These are phyloP conservation scores for Tuber microsphaerosporum DNA, from an alignment of 495 filamentous ascomycete genomes.

Conservation along the genomic window DNA sequence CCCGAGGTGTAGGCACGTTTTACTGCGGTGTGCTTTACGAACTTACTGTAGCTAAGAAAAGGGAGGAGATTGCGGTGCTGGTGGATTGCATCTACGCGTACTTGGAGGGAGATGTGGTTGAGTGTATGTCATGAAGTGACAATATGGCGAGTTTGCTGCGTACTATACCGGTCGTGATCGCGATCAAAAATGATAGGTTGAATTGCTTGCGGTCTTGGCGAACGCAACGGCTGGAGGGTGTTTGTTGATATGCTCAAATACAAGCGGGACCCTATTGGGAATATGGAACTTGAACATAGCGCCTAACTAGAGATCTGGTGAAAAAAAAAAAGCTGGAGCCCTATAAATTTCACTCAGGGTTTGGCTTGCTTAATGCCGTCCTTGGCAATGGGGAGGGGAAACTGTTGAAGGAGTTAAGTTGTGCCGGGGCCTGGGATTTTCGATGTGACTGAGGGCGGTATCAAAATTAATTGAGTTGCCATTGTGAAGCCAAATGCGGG, in stretches of 20 bases:
- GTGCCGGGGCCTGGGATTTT: slow-evolving; percentile 28
- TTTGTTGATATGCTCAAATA: slow-evolving; percentile 25
- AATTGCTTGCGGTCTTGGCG: slow-evolving; percentile 31
- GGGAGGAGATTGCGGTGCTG: slow-evolving; percentile 66
- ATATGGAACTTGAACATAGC: slow-evolving; percentile 19
- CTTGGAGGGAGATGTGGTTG: slow-evolving; percentile 69
- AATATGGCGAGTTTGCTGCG: slow-evolving; percentile 50
- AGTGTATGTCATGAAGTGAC: slow-evolving; percentile 78
- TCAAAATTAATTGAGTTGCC: too few relatives aligned
- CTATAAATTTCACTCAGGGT: slow-evolving; percentile 24
- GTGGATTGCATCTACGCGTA: slow-evolving; percentile 76
- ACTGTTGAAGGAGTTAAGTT: slow-evolving; percentile 8
- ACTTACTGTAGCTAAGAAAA: slow-evolving; percentile 59
- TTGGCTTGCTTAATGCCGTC: slow-evolving; percentile 21
- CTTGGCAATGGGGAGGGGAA: slow-evolving; percentile 14
- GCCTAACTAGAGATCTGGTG: slow-evolving; percentile 13
- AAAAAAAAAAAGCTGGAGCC: slow-evolving; percentile 20
- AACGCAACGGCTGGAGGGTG: slow-evolving; percentile 10
- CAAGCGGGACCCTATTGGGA: not conserved
- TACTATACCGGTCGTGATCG: not conserved
- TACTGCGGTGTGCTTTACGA: slow-evolving; percentile 64
- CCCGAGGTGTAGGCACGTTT: slow-evolving; percentile 56
- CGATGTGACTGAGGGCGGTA: slow-evolving; percentile 16
- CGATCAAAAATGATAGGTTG: not conserved
- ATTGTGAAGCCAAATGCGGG: slow-evolving; percentile 25